phyloP scores from a whole-genome alignment of 1,284 basidiomycete species.

The Apiotrichum siamense region DNA sequence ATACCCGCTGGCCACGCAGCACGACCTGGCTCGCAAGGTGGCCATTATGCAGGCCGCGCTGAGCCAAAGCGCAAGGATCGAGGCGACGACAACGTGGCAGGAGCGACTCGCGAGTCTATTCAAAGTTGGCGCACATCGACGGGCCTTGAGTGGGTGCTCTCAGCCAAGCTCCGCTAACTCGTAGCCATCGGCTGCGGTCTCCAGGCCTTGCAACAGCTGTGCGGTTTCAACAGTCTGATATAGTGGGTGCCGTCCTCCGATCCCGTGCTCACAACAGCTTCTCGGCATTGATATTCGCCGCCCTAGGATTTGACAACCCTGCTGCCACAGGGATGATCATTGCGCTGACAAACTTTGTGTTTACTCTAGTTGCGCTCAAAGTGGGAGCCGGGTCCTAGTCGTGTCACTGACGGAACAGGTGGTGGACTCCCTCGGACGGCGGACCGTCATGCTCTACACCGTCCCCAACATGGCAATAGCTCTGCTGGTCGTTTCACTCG shows the following conservation, averaged over 20 bases:
- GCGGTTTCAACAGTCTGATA: conserved; percentile 69
- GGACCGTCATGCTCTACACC: conserved; percentile 69
- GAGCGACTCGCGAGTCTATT: conserved; percentile 58
- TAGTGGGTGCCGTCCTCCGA: too few relatives aligned
- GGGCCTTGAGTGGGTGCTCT: conserved; percentile 59
- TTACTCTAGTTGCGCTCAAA: conserved; percentile 72
- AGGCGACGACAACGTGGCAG: conserved; percentile 57
- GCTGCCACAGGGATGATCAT: conserved; percentile 72
- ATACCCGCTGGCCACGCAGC: conserved; percentile 59
- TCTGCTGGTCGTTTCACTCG: conserved; percentile 50
- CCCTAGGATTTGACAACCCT: conserved; percentile 72
- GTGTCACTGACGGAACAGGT: conserved; percentile 33
- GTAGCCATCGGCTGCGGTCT: conserved; percentile 68
- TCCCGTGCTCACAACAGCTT: too few relatives aligned
- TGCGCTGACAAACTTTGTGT: conserved; percentile 71
- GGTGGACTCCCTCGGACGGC: conserved; percentile 70
- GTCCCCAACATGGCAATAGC: conserved; percentile 72
- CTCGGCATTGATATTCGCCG: conserved; percentile 68
- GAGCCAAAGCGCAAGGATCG: conserved; percentile 52
- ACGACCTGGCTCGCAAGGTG: conserved; percentile 63
- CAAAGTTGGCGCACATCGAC: conserved; percentile 57
- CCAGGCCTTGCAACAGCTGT: conserved; percentile 75
- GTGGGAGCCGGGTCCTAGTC: conserved; percentile 31
- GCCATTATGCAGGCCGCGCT: conserved; percentile 57
- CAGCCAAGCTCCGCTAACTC: neutral